Base-by-base conservation (phyloP, 306 rosid species). In the Delonix regia region DNA sequence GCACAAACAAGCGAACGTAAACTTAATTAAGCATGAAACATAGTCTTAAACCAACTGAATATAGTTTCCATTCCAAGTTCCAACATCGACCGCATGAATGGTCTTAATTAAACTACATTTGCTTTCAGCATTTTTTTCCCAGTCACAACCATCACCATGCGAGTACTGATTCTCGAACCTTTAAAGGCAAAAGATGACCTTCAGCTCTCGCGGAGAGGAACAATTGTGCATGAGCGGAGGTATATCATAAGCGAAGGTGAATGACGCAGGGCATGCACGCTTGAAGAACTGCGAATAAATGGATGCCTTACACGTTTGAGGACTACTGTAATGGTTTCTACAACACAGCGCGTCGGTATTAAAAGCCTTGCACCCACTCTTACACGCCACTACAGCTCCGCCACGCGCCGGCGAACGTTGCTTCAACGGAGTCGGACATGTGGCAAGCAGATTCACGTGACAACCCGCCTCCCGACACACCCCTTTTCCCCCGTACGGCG, bases 351-450 rank as follows among this genome's bases (percentile, higher is more conserved):
- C 89, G 77, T 94, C 98, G 0, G 80, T 73, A 2, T 81, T 62
- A 14, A 87, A 88, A 0, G 98, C 98, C 56, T 92, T 90, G 53
- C 98, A 94, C 13, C 90, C 97, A 47, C 98, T 92, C 89, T 94
- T 94, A 52, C 98, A 94, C 0, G 83, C 98, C 3, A 89, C 83
- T 0, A 89, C 89, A 0, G 13, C 39, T 0, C 82, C 85, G 19
- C 77, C 71, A 6, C 63, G 73, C 36, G 19, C 27, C 9, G 59
- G 80, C 0, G 80, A 65, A 45, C 71, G 83, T 18, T 83, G 41
- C 67, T 82, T 81, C 11, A 89, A 47, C 30, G 13, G 36, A 0
- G 39, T 52, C 9, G 93, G 93, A 56, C 93, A 89, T 18, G 84
- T 76, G 76, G 78, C 78, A 16, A 89, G 88, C 2, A 89, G 88